Percentiles rank a stretch among this genome's conserved stretches.
Conservation (phyloP, 306 rosid species). For the Pyrus bretschneideri region DNA sequence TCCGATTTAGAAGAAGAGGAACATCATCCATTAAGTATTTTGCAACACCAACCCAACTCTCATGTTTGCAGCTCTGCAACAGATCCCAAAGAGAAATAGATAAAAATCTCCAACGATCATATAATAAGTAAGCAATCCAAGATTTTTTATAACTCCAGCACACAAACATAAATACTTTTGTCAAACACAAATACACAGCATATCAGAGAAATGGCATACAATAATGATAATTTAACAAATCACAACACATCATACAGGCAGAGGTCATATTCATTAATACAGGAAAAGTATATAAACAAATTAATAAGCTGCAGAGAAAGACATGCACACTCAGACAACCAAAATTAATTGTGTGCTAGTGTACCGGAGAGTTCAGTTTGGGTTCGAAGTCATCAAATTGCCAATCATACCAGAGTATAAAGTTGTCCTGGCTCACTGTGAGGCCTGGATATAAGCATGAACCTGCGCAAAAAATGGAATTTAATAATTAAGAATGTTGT, state of each 20-base stretch:
- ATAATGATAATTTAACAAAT: not conserved
- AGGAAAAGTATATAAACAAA: not conserved
- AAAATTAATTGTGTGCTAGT: not conserved
- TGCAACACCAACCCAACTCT: constrained; percentile 76
- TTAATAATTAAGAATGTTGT: constrained; percentile 5
- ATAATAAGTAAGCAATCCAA: not conserved
- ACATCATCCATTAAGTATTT: constrained; percentile 71
- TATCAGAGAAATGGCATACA: not conserved
- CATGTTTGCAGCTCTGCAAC: constrained; percentile 95
- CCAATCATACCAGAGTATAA: constrained; percentile 72
- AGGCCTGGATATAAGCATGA: constrained; percentile 89
- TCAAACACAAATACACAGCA: not conserved
- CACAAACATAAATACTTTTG: not conserved
- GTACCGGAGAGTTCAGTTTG: not conserved
- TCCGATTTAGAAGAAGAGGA: constrained; percentile 65
- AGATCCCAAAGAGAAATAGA: constrained; percentile 2
- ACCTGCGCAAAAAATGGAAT: constrained; percentile 40
- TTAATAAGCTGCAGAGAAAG: not conserved
- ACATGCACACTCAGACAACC: not conserved
- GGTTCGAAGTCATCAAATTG: not conserved
- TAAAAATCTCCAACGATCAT: not conserved
- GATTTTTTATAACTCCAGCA: not conserved
- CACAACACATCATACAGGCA: not conserved
- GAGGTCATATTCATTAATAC: not conserved
- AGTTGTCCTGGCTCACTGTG: constrained; percentile 86